Percentiles rank a stretch among this genome's conserved stretches.
These are phyloP conservation scores for Schwanniomyces etchellsii DNA, from an alignment of 1,139 yeast species.

Conservation along the genomic window DNA sequence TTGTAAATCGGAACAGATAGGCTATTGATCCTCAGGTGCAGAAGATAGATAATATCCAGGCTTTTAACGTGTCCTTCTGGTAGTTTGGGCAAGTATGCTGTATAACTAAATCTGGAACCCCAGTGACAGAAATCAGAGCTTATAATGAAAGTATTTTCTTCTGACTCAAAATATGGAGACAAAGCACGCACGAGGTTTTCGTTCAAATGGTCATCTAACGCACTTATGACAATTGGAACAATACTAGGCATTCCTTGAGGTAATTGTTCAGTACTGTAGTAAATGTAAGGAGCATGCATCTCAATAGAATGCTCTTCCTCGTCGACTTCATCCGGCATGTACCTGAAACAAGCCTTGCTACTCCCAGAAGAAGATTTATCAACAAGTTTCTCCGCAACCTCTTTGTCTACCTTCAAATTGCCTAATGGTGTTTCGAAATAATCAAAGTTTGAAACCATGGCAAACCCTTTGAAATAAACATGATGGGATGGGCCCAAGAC, in stretches of 20 bases:
- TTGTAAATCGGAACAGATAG: conserved; percentile 47
- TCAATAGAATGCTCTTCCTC: conserved; percentile 91
- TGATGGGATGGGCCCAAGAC: conserved; percentile 93
- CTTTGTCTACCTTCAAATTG: conserved; percentile 56
- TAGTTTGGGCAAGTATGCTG: conserved; percentile 42
- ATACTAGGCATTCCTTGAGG: conserved; percentile 45
- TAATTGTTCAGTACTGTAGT: conserved; percentile 35
- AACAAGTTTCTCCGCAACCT: conserved; percentile 28
- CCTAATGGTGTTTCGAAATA: conserved; percentile 82
- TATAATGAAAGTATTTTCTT: conserved; percentile 63
- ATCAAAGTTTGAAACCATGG: conserved; percentile 49
- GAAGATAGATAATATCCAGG: conserved; percentile 13
- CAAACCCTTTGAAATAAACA: conserved; percentile 64
- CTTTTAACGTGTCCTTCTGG: conserved; percentile 10
- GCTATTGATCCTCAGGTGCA: conserved; percentile 5
- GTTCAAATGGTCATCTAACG: conserved; percentile 43
- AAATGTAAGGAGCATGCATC: conserved; percentile 84
- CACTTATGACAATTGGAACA: conserved; percentile 79
- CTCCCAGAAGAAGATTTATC: conserved; percentile 1
- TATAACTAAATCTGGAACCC: conserved; percentile 79
- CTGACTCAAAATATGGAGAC: conserved; percentile 49
- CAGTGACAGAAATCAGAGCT: conserved; percentile 96
- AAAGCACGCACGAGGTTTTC: conserved; percentile 43
- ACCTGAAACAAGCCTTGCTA: conserved; percentile 29
- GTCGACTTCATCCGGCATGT: conserved; percentile 60